Evolutionary conservation across 2,329 filamentous ascomycete genomes (phyloP).

Genomic region (Penicillium italicum): DNA sequence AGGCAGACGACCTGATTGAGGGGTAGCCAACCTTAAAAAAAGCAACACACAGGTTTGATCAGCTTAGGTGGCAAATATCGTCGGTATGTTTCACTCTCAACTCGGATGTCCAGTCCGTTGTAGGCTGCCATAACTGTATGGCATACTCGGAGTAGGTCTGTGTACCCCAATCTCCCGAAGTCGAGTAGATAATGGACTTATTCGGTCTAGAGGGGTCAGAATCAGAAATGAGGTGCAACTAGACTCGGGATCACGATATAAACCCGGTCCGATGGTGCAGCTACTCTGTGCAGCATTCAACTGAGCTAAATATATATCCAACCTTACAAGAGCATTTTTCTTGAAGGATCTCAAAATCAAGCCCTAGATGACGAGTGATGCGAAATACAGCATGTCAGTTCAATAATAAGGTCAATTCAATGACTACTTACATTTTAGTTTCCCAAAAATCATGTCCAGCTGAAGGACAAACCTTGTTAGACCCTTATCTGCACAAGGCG

Average conservation of each 20-base stretch:
- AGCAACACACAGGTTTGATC: background rate
- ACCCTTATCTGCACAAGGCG: conserved; percentile 4
- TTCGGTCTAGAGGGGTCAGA: too few species aligned
- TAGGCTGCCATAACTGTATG: background rate
- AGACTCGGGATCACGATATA: background rate
- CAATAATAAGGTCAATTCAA: background rate
- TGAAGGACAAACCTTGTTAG: conserved; percentile 9
- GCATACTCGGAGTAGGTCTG: background rate
- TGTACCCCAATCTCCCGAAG: background rate
- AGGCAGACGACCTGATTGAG: too few species aligned
- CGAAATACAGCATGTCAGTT: background rate
- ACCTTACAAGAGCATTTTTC: too few species aligned
- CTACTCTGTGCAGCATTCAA: background rate
- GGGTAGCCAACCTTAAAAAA: too few species aligned
- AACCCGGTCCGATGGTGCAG: background rate
- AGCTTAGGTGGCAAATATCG: background rate
- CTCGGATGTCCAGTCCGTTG: background rate
- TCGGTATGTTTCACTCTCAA: background rate
- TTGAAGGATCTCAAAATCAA: background rate
- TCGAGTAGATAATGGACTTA: background rate
- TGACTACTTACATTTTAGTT: background rate
- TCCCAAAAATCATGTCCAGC: conserved; percentile 8
- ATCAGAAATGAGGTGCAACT: background rate
- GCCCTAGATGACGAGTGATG: background rate
- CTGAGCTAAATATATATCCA: background rate